Conservation (phyloP, 306 rosid species). For the Acmispon strigosus region DNA sequence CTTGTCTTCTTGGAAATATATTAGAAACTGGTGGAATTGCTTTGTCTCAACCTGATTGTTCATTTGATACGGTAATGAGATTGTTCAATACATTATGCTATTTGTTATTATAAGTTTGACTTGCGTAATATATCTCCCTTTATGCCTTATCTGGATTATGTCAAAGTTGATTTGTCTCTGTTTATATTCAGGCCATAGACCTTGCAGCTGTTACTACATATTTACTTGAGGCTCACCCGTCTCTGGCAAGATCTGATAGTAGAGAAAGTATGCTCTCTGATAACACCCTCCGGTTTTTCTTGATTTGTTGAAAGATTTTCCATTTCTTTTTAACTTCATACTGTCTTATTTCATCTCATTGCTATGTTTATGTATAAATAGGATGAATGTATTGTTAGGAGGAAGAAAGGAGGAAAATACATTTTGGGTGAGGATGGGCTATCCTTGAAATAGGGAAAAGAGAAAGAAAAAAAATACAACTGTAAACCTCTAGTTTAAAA, state of each 20-base stretch:
- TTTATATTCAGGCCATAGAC: slow-evolving; percentile 63
- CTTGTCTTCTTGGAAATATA: slow-evolving; percentile 92
- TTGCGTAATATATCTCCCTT: background rate
- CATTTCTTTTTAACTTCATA: background rate
- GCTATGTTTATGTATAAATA: background rate
- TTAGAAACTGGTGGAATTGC: slow-evolving; percentile 73
- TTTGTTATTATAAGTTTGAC: background rate
- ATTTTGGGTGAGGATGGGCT: background rate
- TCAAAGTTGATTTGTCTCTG: slow-evolving; percentile 1
- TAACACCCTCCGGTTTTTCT: background rate
- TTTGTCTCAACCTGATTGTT: slow-evolving; percentile 72
- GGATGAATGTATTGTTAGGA: background rate
- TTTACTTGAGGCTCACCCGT: slow-evolving; percentile 78
- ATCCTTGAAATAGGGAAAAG: background rate
- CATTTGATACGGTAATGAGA: slow-evolving; percentile 72
- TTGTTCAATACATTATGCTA: slow-evolving; percentile 12
- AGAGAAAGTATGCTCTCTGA: slow-evolving; percentile 48
- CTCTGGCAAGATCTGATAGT: slow-evolving; percentile 43
- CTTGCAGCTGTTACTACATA: slow-evolving; percentile 75
- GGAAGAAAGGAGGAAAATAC: slow-evolving; percentile 3
- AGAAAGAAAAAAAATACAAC: background rate
- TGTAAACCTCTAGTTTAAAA: background rate
- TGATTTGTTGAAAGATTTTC: background rate
- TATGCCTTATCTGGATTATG: slow-evolving; percentile 5
- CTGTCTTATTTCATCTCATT: background rate